phyloP scores from a whole-genome alignment of 1,139 yeast genomes.

The Blastobotrys raffinosifermentans region DNA sequence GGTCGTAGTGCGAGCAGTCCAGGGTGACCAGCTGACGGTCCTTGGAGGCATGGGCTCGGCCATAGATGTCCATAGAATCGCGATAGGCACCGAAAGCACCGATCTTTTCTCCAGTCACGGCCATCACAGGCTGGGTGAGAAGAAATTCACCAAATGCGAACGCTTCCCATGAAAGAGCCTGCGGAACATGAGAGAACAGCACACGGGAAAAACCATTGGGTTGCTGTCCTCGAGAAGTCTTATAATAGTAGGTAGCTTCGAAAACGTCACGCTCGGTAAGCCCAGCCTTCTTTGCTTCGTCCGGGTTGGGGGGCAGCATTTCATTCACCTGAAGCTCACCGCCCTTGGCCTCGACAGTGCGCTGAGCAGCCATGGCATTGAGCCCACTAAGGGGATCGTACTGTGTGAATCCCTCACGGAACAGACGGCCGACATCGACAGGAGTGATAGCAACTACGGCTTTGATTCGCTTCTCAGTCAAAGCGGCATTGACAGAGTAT shows the following conservation, averaged over 20 bases:
- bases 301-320: background rate
- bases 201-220: background rate
- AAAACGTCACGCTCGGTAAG: background rate
- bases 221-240: background rate
- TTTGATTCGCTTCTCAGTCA: slow-evolving; percentile 13
- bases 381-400: background rate
- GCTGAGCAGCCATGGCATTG: background rate
- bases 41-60: background rate
- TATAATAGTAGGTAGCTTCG: slow-evolving; percentile 2
- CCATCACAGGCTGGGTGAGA: background rate
- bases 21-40: background rate
- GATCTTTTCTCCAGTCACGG: background rate
- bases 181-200: background rate
- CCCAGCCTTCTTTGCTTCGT: background rate
- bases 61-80: background rate
- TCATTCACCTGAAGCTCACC: background rate
- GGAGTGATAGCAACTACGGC: slow-evolving; percentile 2
- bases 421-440: background rate
- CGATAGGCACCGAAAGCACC: slow-evolving; percentile 2
- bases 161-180: background rate
- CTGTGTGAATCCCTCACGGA: background rate
- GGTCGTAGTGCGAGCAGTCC: background rate
- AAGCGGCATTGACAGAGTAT: slow-evolving; percentile 13
- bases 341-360: slow-evolving; percentile 1
- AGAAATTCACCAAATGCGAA: background rate